A percentile compares a stretch with the other conserved stretches of the same genome.
phyloP scores from a whole-genome alignment of 2,329 filamentous ascomycete genomes.

The Fusarium succisae region DNA sequence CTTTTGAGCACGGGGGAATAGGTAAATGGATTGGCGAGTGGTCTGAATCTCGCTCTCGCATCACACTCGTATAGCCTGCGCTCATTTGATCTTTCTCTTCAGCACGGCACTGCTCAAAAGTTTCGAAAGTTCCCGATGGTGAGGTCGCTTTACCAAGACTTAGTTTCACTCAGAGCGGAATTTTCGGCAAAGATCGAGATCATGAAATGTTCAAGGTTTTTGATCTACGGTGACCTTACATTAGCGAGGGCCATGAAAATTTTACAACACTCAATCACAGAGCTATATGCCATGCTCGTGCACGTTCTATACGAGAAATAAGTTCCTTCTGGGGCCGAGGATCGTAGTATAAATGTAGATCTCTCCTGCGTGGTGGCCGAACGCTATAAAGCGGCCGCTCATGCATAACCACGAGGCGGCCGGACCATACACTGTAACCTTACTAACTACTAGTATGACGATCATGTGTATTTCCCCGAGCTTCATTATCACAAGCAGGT shows the following conservation, averaged over 20 bases:
- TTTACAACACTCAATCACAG: background rate
- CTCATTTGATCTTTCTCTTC: background rate
- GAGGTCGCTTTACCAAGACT: rapidly evolving
- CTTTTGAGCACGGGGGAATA: background rate
- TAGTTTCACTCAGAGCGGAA: rapidly evolving
- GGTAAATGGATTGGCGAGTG: background rate
- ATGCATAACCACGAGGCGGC: background rate
- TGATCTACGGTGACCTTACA: rapidly evolving
- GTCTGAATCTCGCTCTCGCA: background rate
- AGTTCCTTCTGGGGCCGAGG: rapidly evolving
- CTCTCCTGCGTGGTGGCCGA: background rate
- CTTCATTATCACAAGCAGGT: rapidly evolving
- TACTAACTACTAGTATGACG: background rate
- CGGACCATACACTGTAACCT: background rate
- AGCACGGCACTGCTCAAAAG: background rate
- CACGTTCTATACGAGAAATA: background rate
- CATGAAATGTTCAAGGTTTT: background rate
- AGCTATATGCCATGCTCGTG: rapidly evolving
- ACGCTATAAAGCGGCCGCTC: background rate
- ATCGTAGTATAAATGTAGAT: background rate
- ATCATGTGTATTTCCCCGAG: rapidly evolving
- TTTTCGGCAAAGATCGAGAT: background rate
- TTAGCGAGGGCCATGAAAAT: rapidly evolving
- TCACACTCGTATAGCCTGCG: background rate
- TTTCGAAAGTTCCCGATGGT: rapidly evolving